Evolutionary conservation across 768 basidiomycete genomes (phyloP), one percentile per base, ranked within the genome.

Genomic region (Cytidiella melzeri): DNA sequence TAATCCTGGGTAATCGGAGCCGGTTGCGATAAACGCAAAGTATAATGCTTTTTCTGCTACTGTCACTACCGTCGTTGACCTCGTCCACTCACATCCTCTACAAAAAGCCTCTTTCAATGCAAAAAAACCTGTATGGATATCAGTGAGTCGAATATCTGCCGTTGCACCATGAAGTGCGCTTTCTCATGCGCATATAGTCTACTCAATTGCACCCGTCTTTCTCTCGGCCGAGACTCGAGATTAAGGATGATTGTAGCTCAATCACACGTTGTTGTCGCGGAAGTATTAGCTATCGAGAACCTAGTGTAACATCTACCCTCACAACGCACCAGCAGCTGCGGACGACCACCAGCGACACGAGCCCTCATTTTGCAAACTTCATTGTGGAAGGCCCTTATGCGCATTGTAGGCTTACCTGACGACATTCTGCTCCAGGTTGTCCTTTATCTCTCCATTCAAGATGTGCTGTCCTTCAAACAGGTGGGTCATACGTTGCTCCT

Each of bases 391-490:
- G 21, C 12, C 28, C 23, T 6, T 4, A 52, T 57, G 41, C 39
- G 45, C 27, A 45, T 74, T 37, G 57, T 69, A 13, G 55, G 55
- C 41, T 61, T 77, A 19, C 75, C 75, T 15, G 64, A 66, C 39
- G 76, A 79, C 51, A 55, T 79, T n/a, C 63, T 73, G 34, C 55
- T 77, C 15, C 55, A 65, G 34, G 64, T 79, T 24, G 61, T 64
- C 37, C 41, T 59, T 0, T 53, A 63, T 43, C 54, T 77, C 1
- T 47, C 54, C 0, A 63, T 73, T 6, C 59, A 62, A 48, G 76
- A 77, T 50, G 50, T 81, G 4, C 68, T 83, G 10, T 58, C 66
- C 12, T 59, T 80, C 34, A 72, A 72, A 54, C 77, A 80, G 70
- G 79, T 73, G 57, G 58, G 62, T 41, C 37, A 42, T 40, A 24